Evolutionary conservation across 495 filamentous ascomycete species (phyloP).

Genomic region (Aspergillus nanangensis): DNA sequence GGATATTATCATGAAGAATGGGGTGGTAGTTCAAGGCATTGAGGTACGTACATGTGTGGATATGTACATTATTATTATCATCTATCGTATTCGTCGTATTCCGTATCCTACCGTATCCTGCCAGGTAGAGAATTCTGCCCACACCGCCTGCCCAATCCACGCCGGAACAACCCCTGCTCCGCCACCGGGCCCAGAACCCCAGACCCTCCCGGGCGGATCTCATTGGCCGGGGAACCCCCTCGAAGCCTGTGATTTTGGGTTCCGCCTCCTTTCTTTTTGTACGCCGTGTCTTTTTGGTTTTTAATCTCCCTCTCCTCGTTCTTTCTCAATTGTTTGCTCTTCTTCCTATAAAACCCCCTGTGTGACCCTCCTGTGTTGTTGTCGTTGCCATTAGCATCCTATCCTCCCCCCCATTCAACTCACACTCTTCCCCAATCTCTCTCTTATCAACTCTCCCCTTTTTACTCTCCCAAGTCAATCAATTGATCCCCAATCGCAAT

Average conservation of each 20-base stretch:
- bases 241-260: too few relatives aligned
- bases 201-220: too few relatives aligned
- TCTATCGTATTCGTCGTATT: neutral
- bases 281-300: slow-evolving; percentile 7
- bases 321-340: slow-evolving; percentile 2
- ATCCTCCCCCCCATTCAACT: slow-evolving; percentile 4
- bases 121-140: too few relatives aligned
- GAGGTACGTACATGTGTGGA: neutral
- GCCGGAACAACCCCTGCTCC: neutral
- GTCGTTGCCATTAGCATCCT: too few relatives aligned
- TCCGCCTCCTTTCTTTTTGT: slow-evolving; percentile 20
- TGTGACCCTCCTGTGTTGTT: slow-evolving; percentile 3
- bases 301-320: slow-evolving; percentile 9
- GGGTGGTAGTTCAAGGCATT: neutral
- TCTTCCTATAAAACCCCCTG: too few relatives aligned
- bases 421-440: slow-evolving; percentile 3
- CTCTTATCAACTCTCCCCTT: slow-evolving; percentile 6
- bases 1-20: too few relatives aligned
- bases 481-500: slow-evolving; percentile 43
- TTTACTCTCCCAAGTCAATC: slow-evolving; percentile 7
- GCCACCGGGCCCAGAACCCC: too few relatives aligned
- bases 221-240: too few relatives aligned
- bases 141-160: too few relatives aligned
- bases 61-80: too few relatives aligned
- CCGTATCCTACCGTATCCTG: too few relatives aligned